phyloP scores from a whole-genome alignment of 2,329 filamentous ascomycete genomes.

The Emergomyces pasteurianus region DNA sequence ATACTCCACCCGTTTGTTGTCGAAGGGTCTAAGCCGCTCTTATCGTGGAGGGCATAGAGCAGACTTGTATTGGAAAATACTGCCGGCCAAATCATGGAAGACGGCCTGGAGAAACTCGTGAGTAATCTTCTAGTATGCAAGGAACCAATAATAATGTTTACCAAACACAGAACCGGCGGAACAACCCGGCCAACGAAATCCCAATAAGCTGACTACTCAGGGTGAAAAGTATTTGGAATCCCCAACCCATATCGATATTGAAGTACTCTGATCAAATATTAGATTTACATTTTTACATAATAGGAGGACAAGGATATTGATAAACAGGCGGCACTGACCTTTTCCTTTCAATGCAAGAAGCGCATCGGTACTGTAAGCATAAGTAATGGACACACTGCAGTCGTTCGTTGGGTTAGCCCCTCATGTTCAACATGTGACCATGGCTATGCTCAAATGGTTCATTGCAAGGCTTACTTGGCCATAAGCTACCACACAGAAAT shows the following conservation, averaged over 20 bases:
- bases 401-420: not conserved
- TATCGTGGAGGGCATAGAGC: constrained; percentile 60
- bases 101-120: constrained; percentile 20
- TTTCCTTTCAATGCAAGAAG: constrained; percentile 16
- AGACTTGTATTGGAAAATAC: constrained; percentile 52
- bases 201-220: constrained; percentile 42
- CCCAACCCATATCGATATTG: constrained; percentile 15
- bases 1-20: constrained; percentile 50
- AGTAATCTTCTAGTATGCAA: not conserved
- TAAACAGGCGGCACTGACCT: constrained; percentile 5
- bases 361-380: constrained; percentile 19
- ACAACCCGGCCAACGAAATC: constrained; percentile 48
- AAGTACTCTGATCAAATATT: constrained; percentile 12
- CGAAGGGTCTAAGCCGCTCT: constrained; percentile 38
- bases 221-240: constrained; percentile 17
- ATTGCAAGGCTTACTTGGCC: constrained; percentile 46
- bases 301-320: not conserved
- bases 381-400: constrained; percentile 16
- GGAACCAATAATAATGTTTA: constrained; percentile 3
- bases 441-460: not conserved
- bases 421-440: not conserved
- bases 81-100: constrained; percentile 59
- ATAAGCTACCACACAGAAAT: constrained; percentile 52
- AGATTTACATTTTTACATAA: not conserved
- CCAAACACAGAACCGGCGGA: constrained; percentile 50